These are phyloP conservation scores for Chaetomiaceae sp. DNA, from an alignment of 2,329 filamentous ascomycete genomes.

Conservation along the genomic window DNA sequence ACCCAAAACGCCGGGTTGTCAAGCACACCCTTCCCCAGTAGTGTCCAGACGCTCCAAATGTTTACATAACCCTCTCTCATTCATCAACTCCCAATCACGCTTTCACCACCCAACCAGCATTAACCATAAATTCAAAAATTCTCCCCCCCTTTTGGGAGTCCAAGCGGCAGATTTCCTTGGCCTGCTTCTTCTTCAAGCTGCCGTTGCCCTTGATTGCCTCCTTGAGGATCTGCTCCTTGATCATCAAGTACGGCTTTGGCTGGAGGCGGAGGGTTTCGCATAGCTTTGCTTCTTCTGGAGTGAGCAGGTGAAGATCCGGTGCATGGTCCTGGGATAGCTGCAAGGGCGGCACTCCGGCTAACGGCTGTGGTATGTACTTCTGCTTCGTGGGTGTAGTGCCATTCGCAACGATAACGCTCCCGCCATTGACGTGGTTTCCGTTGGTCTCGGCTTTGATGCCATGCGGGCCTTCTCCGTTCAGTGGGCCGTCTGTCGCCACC, in stretches of 20 bases:
- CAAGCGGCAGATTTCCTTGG: conserved; percentile 76
- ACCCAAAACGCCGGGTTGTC: conserved; percentile 12
- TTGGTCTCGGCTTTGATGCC: conserved; percentile 33
- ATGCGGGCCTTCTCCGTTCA: conserved; percentile 35
- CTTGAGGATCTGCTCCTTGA: conserved; percentile 88
- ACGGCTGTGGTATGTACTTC: conserved; percentile 51
- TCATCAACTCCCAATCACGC: conserved; percentile 36
- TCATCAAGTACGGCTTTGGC: conserved; percentile 90
- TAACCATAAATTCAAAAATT: conserved; percentile 93
- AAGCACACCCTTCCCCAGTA: neutral
- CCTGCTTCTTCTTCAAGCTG: conserved; percentile 87
- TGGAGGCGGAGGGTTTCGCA: conserved; percentile 81
- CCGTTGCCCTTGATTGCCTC: conserved; percentile 89
- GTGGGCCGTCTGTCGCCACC: conserved; percentile 31
- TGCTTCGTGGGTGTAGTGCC: conserved; percentile 41
- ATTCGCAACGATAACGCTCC: conserved; percentile 30
- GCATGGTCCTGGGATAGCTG: conserved; percentile 70
- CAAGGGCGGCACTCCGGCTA: conserved; percentile 60
- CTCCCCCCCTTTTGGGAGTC: conserved; percentile 80
- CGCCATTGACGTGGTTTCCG: conserved; percentile 35
- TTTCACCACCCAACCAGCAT: conserved; percentile 87
- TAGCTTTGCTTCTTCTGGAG: conserved; percentile 76
- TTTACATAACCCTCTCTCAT: neutral
- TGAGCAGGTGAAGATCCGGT: conserved; percentile 79
- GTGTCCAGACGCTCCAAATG: neutral